These are phyloP conservation scores for Zopfia rhizophila DNA, from an alignment of 2,329 filamentous ascomycete genomes.

Conservation along the genomic window DNA sequence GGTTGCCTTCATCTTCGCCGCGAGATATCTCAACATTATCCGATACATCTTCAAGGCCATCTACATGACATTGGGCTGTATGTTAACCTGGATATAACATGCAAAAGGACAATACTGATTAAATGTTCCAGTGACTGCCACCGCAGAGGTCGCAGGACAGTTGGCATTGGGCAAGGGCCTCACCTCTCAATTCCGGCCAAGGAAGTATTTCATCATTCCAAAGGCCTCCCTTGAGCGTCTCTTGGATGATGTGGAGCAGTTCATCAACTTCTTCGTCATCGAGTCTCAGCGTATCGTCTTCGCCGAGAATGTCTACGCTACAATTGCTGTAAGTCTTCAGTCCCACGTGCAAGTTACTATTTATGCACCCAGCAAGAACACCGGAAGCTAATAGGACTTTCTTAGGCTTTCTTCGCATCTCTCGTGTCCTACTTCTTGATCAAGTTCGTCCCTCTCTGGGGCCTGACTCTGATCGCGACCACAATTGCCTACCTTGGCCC, in stretches of 20 bases:
- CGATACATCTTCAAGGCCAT: conserved; percentile 70
- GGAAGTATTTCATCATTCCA: conserved; percentile 73
- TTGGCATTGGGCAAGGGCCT: conserved; percentile 67
- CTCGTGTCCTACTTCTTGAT: conserved; percentile 72
- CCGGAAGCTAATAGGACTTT: neutral
- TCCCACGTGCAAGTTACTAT: too few relatives aligned
- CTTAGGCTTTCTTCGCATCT: conserved; percentile 68
- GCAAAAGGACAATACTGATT: conserved; percentile 21
- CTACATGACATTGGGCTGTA: conserved; percentile 68
- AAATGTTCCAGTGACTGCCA: conserved; percentile 61
- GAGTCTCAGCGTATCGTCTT: conserved; percentile 74
- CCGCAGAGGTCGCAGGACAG: conserved; percentile 67
- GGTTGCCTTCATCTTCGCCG: conserved; percentile 69
- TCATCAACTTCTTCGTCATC: conserved; percentile 75
- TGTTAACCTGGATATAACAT: conserved; percentile 34
- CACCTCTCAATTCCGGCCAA: conserved; percentile 69
- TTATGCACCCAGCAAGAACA: neutral
- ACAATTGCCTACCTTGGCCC: conserved; percentile 68
- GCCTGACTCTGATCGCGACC: conserved; percentile 67
- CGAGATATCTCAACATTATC: conserved; percentile 70
- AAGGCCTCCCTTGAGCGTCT: conserved; percentile 71
- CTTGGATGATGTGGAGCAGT: conserved; percentile 70
- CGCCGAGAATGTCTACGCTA: conserved; percentile 71
- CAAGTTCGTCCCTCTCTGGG: conserved; percentile 74
- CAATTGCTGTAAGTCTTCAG: conserved; percentile 64